Evolutionary conservation across 83 land plant species (phyloP).

Genomic region (Picea abies): DNA sequence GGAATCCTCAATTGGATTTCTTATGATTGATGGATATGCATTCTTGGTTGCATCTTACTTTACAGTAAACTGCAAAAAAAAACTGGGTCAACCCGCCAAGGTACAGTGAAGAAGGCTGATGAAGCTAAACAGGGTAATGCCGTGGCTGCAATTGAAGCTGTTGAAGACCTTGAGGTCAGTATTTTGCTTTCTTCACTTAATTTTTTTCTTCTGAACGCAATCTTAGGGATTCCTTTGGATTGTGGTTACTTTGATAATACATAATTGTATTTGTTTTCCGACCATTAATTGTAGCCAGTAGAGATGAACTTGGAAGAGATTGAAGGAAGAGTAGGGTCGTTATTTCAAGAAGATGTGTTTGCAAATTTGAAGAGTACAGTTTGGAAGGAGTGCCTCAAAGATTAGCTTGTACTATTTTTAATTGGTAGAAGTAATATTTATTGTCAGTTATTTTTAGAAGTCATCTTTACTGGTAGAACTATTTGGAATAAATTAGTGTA

Average conservation of each 20-base stretch:
- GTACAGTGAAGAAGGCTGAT: constrained; percentile 54
- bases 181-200: not conserved
- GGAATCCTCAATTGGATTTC: too few species aligned
- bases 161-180: constrained; percentile 64
- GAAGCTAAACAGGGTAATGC: constrained; percentile 31
- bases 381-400: constrained; percentile 63
- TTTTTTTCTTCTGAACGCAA: not conserved
- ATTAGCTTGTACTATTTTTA: constrained; percentile 9
- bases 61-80: constrained; percentile 51
- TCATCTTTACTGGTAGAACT: too few species aligned
- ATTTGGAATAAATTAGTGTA: too few species aligned
- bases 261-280: not conserved
- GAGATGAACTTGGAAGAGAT: constrained; percentile 49
- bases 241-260: not conserved
- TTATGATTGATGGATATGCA: not conserved
- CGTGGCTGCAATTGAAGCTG: constrained; percentile 21
- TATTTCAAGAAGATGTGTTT: constrained; percentile 45
- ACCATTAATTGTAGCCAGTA: constrained; percentile 29
- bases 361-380: constrained; percentile 45
- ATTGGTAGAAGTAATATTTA: too few species aligned
- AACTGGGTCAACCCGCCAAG: constrained; percentile 23
- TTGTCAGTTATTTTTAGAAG: too few species aligned
- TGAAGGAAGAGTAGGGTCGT: constrained; percentile 29
- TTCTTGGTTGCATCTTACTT: not conserved
- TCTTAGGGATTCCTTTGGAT: not conserved